Conservation (phyloP, 768 basidiomycete species). For the Serendipita sp. region DNA sequence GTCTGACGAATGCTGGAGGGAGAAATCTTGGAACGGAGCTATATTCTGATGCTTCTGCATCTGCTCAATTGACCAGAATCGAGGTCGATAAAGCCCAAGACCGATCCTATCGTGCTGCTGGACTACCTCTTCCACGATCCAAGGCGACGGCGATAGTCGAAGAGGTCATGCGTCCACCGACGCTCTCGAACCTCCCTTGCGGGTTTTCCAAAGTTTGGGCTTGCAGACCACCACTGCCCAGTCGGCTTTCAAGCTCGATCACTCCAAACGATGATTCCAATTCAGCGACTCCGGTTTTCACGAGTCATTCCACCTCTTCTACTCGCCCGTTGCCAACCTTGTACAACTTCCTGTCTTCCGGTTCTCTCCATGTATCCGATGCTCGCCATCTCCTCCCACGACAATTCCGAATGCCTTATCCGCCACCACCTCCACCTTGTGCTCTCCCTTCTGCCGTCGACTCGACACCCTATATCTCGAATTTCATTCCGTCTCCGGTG, state of each 20-base stretch:
- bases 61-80: too few species aligned
- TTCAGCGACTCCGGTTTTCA: neutral
- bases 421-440: neutral
- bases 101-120: too few species aligned
- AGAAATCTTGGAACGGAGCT: too few species aligned
- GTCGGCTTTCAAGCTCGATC: neutral
- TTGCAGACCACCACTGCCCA: neutral
- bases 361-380: neutral
- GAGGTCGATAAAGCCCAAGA: too few species aligned
- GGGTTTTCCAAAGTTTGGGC: neutral
- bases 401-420: neutral
- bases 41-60: too few species aligned
- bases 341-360: neutral
- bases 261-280: neutral
- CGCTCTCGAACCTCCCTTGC: neutral
- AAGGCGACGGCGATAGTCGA: too few species aligned
- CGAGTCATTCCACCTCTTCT: neutral
- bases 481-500: too few species aligned
- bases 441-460: neutral
- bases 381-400: conserved; percentile 1
- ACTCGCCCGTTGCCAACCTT: neutral
- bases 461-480: too few species aligned
- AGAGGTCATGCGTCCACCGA: neutral
- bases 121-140: too few species aligned
- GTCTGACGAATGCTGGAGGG: too few species aligned